Conservation (phyloP, 2,329 filamentous ascomycete genomes). For the Paramyrothecium roridum region DNA sequence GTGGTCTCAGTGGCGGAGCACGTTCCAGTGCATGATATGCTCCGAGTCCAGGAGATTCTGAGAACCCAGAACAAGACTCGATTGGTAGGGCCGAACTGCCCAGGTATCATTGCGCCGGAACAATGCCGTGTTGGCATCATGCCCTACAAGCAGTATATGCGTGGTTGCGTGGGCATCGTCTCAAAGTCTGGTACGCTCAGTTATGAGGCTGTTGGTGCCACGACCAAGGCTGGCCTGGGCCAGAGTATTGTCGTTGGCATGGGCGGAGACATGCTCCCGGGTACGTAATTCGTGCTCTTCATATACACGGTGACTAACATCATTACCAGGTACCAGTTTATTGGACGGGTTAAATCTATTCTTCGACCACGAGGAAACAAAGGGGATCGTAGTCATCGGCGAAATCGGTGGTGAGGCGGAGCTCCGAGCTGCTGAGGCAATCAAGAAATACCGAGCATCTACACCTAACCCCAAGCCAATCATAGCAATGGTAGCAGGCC, state of each 20-base stretch:
- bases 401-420: slow-evolving; percentile 71
- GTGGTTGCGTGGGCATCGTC: slow-evolving; percentile 69
- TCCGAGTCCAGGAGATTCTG: slow-evolving; percentile 67
- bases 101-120: slow-evolving; percentile 73
- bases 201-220: slow-evolving; percentile 75
- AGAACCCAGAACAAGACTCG: slow-evolving; percentile 68
- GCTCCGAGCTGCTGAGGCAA: slow-evolving; percentile 68
- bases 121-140: slow-evolving; percentile 53
- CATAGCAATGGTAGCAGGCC: slow-evolving; percentile 63
- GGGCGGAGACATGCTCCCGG: slow-evolving; percentile 72
- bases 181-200: slow-evolving; percentile 80
- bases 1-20: slow-evolving; percentile 79
- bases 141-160: slow-evolving; percentile 36
- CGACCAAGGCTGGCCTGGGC: slow-evolving; percentile 70
- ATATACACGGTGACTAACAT: neutral
- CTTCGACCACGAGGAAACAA: slow-evolving; percentile 63
- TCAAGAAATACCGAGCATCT: slow-evolving; percentile 59
- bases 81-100: slow-evolving; percentile 77
- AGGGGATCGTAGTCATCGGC: slow-evolving; percentile 69
- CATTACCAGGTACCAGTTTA: slow-evolving; percentile 54
- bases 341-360: slow-evolving; percentile 68
- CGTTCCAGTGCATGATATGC: slow-evolving; percentile 74
- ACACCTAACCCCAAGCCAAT: slow-evolving; percentile 59
- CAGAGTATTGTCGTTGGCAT: slow-evolving; percentile 77
- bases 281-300: slow-evolving; percentile 21